These are phyloP conservation scores for Staphylotrichum tortipilum DNA, from an alignment of 495 filamentous ascomycete genomes.

Conservation along the genomic window DNA sequence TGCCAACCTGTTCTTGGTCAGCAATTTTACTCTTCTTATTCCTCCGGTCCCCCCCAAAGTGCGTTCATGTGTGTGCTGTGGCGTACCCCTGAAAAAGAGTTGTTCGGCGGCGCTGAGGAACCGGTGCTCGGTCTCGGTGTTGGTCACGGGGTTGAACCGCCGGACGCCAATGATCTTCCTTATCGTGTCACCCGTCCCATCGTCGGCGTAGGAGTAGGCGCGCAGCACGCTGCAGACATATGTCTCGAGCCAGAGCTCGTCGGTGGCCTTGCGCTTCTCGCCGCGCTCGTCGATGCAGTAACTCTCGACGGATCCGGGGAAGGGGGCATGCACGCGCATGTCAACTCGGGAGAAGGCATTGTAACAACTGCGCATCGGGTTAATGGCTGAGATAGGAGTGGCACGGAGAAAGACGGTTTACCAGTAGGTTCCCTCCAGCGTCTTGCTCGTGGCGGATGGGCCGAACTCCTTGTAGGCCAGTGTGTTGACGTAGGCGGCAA, in stretches of 20 bases:
- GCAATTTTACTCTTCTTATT: not conserved
- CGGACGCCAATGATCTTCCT: slow-evolving; percentile 89
- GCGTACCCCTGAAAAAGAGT: slow-evolving; percentile 82
- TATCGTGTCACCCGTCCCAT: slow-evolving; percentile 83
- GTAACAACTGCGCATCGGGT: slow-evolving; percentile 64
- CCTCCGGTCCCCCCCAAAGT: not conserved
- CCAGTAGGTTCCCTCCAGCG: slow-evolving; percentile 91
- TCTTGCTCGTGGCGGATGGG: slow-evolving; percentile 69
- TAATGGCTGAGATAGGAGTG: not conserved
- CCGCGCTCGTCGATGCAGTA: slow-evolving; percentile 96
- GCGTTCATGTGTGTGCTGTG: too few species aligned
- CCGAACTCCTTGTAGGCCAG: slow-evolving; percentile 81
- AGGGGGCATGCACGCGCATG: slow-evolving; percentile 96
- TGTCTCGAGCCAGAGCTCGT: slow-evolving; percentile 92
- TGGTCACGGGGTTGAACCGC: slow-evolving; percentile 94
- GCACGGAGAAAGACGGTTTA: slow-evolving; percentile 28
- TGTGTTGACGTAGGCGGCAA: slow-evolving; percentile 97
- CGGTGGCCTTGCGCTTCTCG: slow-evolving; percentile 82
- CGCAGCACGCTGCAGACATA: slow-evolving; percentile 89
- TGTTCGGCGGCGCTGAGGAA: slow-evolving; percentile 93
- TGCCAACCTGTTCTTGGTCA: slow-evolving; percentile 60
- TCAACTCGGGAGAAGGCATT: slow-evolving; percentile 98
- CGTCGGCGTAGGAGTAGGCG: slow-evolving; percentile 92
- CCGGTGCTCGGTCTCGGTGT: slow-evolving; percentile 91
- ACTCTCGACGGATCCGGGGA: slow-evolving; percentile 88